Percentiles rank a stretch among this genome's conserved stretches.
phyloP scores from a whole-genome alignment of 176 grass and related monocot genomes.

The Ampelocalamus luodianensis region DNA sequence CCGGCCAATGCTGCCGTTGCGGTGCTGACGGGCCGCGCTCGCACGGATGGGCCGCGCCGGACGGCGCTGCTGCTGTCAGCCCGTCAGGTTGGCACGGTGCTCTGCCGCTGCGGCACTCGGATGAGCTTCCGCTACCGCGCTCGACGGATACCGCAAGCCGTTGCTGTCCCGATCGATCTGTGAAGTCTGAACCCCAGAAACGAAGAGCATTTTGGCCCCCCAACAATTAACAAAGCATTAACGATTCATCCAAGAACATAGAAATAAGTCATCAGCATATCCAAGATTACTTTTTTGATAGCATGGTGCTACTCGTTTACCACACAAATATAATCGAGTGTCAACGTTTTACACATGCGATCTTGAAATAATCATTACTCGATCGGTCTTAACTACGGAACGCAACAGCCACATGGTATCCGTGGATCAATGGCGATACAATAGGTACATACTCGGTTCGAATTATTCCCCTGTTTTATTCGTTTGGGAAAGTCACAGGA shows the following conservation, averaged over 20 bases:
- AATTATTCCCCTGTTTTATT: not conserved
- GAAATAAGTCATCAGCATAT: no score
- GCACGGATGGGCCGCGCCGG: no score
- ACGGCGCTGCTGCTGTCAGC: no score
- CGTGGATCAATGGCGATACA: not conserved
- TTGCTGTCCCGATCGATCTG: not conserved
- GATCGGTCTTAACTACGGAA: not conserved
- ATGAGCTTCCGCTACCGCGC: no score
- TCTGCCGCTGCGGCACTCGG: no score
- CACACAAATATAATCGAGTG: not conserved
- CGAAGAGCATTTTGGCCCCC: not conserved
- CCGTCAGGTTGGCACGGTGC: no score
- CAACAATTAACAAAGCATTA: not conserved
- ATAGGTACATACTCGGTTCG: not conserved
- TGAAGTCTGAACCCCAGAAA: not conserved
- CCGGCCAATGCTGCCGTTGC: no score
- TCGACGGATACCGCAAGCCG: no score
- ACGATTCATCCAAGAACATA: not conserved
- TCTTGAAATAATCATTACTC: not conserved
- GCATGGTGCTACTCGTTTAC: not conserved
- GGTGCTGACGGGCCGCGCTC: no score
- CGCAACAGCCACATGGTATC: no score
- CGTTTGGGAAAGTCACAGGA: not conserved
- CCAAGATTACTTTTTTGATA: no score
- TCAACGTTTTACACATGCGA: not conserved